Base-by-base conservation (phyloP, 2,329 filamentous ascomycete genomes). In the Zasmidium cellare region DNA sequence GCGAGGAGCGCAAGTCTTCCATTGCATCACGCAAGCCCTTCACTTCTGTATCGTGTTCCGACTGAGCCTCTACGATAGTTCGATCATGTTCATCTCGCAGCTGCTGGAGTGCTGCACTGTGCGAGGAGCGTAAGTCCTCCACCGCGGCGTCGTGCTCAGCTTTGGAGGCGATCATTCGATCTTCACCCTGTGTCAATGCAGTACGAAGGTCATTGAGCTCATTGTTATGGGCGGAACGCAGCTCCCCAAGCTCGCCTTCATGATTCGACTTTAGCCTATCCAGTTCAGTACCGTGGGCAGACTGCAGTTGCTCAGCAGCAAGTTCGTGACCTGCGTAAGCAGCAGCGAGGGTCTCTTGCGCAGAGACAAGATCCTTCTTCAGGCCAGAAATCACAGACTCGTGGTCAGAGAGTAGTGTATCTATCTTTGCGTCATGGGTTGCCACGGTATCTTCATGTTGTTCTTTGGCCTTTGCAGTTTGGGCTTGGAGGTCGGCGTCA, bases 271-370 rank as follows among this genome's bases (percentile, higher is more conserved):
- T 25, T 1, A 58, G 23, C 18, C 20, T 45, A n/a, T 50, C 45
- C 45, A 51, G 5, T 48, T 46, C 46, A 25, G n/a, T 49, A 14
- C 38, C 11, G 25, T 60, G 58, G 24, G 25, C 53, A 49, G 49
- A 20, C 25, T 53, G 44, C 31, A 58, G 23, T 11, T 54, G 46
- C 49, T 62, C 57, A 18, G 22, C 45, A 22, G 51, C 25, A n/a
- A 24, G n/a, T 19, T 53, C 20, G 14, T 45, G 38, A 14, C 35
- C 35, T 41, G 35, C 35, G 3, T 23, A n/a, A 18, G 53, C 53
- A 28, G 46, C 28, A 16, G 23, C 56, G 23, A 18, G 16, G 25
- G 46, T 35, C 35, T 31, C 44, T 57, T 31, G 28, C 51, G 49
- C 14, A 55, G 44, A n/a, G 28, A 16, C 28, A 14, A 28, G 60